A percentile compares a stretch with the other conserved stretches of the same genome.
Evolutionary conservation across 257 asterid species (phyloP).

Genomic region (Salvia hispanica): DNA sequence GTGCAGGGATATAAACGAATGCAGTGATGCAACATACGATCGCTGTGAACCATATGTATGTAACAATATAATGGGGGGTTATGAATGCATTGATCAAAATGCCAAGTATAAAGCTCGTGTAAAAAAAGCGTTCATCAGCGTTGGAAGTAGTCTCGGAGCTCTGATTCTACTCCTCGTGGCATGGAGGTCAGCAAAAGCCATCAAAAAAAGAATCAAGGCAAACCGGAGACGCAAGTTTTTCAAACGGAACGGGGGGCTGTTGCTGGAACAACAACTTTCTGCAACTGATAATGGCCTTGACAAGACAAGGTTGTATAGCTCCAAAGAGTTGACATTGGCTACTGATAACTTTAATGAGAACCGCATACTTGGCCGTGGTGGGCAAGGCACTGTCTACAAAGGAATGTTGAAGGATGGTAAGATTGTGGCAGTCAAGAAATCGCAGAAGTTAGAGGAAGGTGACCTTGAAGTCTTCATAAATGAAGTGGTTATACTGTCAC

Average conservation of each 20-base stretch:
- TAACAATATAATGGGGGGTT: not conserved
- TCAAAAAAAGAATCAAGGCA: conserved; percentile 28
- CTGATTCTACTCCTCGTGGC: conserved; percentile 11
- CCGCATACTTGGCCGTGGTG: conserved; percentile 47
- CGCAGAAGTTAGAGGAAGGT: conserved; percentile 33
- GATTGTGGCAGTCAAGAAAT: conserved; percentile 47
- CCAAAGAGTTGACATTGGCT: conserved; percentile 35
- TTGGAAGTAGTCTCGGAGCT: conserved; percentile 24
- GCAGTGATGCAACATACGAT: not conserved
- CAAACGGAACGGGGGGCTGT: conserved; percentile 41
- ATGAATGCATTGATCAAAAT: not conserved
- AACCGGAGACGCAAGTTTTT: conserved; percentile 29
- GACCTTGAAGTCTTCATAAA: conserved; percentile 43
- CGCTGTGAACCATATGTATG: not conserved
- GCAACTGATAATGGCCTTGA: conserved; percentile 32
- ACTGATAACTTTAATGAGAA: conserved; percentile 39
- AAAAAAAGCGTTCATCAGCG: not conserved
- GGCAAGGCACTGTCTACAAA: conserved; percentile 52
- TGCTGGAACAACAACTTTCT: conserved; percentile 38
- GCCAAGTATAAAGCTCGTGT: not conserved
- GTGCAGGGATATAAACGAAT: conserved; percentile 36
- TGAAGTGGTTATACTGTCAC: conserved; percentile 46
- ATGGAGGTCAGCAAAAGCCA: conserved; percentile 23
- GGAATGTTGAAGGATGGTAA: conserved; percentile 47
- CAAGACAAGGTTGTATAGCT: conserved; percentile 33